These are phyloP conservation scores for Akanthomyces dipterigenus DNA, from an alignment of 2,329 filamentous ascomycete species.

Conservation along the genomic window DNA sequence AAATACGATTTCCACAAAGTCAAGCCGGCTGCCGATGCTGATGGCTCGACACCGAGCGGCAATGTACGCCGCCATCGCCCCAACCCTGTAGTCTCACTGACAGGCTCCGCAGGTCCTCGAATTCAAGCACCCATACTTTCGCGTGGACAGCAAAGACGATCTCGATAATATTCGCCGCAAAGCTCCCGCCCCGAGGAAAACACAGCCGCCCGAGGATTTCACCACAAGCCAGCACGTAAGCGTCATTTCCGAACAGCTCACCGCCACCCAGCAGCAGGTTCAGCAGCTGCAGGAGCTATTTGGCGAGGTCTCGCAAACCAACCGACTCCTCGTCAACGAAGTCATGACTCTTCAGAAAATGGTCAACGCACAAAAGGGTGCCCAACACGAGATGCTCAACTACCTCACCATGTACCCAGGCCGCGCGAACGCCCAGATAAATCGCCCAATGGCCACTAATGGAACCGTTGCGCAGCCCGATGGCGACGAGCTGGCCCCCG, in stretches of 20 bases:
- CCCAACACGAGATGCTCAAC: constrained; percentile 51
- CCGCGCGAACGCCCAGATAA: constrained; percentile 31
- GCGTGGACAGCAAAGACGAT: constrained; percentile 90
- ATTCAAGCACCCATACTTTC: constrained; percentile 96
- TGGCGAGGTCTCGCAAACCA: constrained; percentile 63
- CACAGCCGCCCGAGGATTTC: constrained; percentile 59
- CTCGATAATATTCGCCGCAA: constrained; percentile 95
- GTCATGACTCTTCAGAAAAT: constrained; percentile 55
- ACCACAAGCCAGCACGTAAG: constrained; percentile 83
- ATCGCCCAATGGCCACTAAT: constrained; percentile 26
- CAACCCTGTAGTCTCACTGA: constrained; percentile 48
- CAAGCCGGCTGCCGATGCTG: constrained; percentile 41
- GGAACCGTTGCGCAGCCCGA: constrained; percentile 34
- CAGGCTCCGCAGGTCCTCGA: constrained; percentile 42
- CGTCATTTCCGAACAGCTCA: constrained; percentile 78
- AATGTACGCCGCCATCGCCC: constrained; percentile 24
- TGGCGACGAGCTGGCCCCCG: constrained; percentile 43
- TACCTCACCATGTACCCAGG: constrained; percentile 43
- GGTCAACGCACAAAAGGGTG: constrained; percentile 51
- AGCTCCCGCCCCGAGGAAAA: constrained; percentile 82
- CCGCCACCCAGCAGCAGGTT: constrained; percentile 87
- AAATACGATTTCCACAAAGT: constrained; percentile 99
- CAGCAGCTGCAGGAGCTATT: constrained; percentile 81
- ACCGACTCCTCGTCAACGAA: constrained; percentile 56
- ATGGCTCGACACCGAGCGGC: constrained; percentile 27